A percentile compares a stretch with the other conserved stretches of the same genome.
Evolutionary conservation across 2,329 filamentous ascomycete genomes (phyloP).

Genomic region (Penicillium sclerotiorum): DNA sequence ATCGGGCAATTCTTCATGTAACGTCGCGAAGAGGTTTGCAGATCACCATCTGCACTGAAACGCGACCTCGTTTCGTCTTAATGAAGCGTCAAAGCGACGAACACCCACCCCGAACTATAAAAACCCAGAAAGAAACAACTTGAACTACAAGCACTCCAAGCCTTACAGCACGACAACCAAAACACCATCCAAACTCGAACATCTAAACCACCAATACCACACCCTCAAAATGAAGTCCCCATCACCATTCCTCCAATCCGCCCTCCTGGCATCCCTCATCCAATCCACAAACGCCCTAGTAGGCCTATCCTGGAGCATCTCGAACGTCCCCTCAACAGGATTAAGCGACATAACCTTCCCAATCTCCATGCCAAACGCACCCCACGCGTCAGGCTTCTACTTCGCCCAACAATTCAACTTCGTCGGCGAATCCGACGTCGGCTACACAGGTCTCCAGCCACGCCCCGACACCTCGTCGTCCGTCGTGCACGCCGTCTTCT

Average conservation of each 20-base stretch:
- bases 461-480: slow-evolving; percentile 18
- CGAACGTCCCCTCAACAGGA: slow-evolving; percentile 2
- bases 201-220: neutral
- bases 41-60: slow-evolving; percentile 11
- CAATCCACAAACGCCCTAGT: slow-evolving; percentile 14
- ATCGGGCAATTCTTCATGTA: slow-evolving; percentile 5
- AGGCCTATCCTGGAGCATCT: slow-evolving; percentile 13
- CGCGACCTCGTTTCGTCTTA: slow-evolving; percentile 7
- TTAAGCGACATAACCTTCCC: slow-evolving; percentile 56
- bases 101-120: slow-evolving; percentile 1
- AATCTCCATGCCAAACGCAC: slow-evolving; percentile 53
- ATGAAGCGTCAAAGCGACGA: neutral
- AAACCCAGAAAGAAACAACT: no score
- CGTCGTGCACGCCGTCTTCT: slow-evolving; percentile 36
- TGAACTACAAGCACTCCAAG: no score
- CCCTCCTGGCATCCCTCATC: slow-evolving; percentile 9
- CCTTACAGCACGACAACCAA: neutral
- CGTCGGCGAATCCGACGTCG: slow-evolving; percentile 20
- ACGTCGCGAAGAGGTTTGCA: slow-evolving; percentile 12
- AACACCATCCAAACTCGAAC: slow-evolving; percentile 1
- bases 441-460: slow-evolving; percentile 35
- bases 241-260: slow-evolving; percentile 4
- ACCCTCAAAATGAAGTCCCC: slow-evolving; percentile 11
- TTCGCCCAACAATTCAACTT: slow-evolving; percentile 35
- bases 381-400: slow-evolving; percentile 29